A percentile compares a stretch with the other conserved stretches of the same genome.
Evolutionary conservation across 176 grass and related monocot genomes (phyloP).

Genomic region (Raddia distichophylla): DNA sequence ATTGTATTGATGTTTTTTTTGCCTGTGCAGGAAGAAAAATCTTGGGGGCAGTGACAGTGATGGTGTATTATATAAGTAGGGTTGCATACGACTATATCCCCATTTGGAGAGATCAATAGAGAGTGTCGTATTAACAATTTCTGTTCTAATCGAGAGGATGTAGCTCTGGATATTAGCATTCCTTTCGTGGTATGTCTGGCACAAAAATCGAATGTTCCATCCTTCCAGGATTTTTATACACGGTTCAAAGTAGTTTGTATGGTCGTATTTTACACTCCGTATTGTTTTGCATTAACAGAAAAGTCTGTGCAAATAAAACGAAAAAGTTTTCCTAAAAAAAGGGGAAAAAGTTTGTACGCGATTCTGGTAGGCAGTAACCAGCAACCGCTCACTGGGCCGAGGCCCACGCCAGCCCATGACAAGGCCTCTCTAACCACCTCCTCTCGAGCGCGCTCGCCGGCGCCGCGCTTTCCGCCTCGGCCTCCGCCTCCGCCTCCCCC

Average conservation of each 20-base stretch:
- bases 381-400: too few relatives aligned
- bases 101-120: not conserved
- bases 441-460: slow-evolving; percentile 57
- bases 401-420: too few relatives aligned
- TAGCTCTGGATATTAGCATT: not conserved
- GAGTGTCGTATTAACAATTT: not conserved
- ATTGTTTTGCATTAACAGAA: too few relatives aligned
- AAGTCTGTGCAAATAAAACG: too few relatives aligned
- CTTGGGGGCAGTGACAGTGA: slow-evolving; percentile 21
- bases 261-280: too few relatives aligned
- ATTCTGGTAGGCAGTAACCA: too few relatives aligned
- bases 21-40: slow-evolving; percentile 42
- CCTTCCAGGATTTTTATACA: too few relatives aligned
- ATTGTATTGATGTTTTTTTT: not conserved
- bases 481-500: slow-evolving; percentile 48
- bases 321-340: too few relatives aligned
- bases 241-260: too few relatives aligned
- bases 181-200: not conserved
- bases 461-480: slow-evolving; percentile 58
- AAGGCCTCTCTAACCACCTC: slow-evolving; percentile 46
- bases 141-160: slow-evolving; percentile 22
- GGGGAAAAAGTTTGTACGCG: too few relatives aligned
- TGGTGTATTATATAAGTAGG: not conserved
- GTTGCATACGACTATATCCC: not conserved
- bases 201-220: not conserved